These are phyloP conservation scores for Corymbia citriodora DNA, from an alignment of 441 rosid genomes.

Conservation along the genomic window DNA sequence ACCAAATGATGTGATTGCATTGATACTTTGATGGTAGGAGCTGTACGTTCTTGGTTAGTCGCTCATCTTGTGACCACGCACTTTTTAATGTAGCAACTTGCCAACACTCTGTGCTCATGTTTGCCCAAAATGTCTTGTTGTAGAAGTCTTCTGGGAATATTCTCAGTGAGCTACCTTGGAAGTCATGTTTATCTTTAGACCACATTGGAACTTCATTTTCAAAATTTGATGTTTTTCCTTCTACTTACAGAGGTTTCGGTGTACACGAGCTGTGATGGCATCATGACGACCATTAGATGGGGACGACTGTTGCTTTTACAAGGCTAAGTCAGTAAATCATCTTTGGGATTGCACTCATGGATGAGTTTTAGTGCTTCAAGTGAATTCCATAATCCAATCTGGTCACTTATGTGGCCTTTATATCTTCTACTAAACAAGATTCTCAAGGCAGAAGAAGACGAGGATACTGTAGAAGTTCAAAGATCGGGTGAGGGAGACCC, in stretches of 20 bases:
- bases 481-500: constrained; percentile 20
- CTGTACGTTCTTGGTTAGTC: background rate
- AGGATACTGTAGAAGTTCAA: background rate
- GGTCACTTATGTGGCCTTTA: constrained; percentile 69
- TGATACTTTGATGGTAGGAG: background rate
- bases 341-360: constrained; percentile 2
- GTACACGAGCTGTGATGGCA: background rate
- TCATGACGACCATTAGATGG: background rate
- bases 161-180: background rate
- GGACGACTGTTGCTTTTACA: background rate
- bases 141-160: background rate
- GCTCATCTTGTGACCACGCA: background rate
- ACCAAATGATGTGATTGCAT: background rate
- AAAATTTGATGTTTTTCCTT: background rate
- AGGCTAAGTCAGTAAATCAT: constrained; percentile 2
- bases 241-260: background rate
- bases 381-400: background rate
- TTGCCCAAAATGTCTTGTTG: background rate
- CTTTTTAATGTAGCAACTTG: background rate
- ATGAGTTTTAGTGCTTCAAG: constrained; percentile 1
- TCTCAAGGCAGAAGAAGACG: constrained; percentile 51
- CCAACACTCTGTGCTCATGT: background rate
- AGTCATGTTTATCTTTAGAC: background rate
- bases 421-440: constrained; percentile 65
- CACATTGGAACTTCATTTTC: background rate